Evolutionary conservation across 495 filamentous ascomycete species (phyloP).

Genomic region (Neurospora tetraspora): DNA sequence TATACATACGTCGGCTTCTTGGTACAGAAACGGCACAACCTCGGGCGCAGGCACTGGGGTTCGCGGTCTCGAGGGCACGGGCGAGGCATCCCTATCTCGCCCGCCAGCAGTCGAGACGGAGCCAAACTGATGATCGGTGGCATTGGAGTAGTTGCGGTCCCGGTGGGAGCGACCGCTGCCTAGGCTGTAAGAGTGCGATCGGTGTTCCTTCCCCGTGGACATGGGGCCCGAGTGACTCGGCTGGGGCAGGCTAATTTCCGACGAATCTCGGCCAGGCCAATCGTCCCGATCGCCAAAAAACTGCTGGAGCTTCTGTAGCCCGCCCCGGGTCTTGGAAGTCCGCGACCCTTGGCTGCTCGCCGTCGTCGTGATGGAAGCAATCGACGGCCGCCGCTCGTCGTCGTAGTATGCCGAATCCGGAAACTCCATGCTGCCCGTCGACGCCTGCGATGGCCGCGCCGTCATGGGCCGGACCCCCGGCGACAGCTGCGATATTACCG

Average conservation of each 20-base stretch:
- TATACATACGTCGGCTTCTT: constrained; percentile 64
- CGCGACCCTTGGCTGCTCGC: constrained; percentile 87
- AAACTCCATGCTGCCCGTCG: constrained; percentile 52
- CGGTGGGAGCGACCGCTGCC: constrained; percentile 40
- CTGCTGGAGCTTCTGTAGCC: constrained; percentile 64
- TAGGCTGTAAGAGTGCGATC: constrained; percentile 47
- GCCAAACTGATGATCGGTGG: constrained; percentile 32
- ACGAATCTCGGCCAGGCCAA: constrained; percentile 55
- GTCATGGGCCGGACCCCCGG: constrained; percentile 54
- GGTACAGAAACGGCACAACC: constrained; percentile 91
- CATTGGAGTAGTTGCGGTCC: constrained; percentile 69
- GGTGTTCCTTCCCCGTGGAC: constrained; percentile 37
- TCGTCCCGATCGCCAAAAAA: constrained; percentile 73
- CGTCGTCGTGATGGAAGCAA: constrained; percentile 74
- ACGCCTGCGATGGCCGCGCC: constrained; percentile 37
- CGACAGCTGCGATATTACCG: constrained; percentile 48
- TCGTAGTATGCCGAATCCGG: constrained; percentile 50
- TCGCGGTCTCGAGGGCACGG: constrained; percentile 58
- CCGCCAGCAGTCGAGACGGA: not conserved
- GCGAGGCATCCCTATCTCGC: constrained; percentile 50
- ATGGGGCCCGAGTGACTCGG: constrained; percentile 13
- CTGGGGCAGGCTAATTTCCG: constrained; percentile 59
- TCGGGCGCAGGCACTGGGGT: constrained; percentile 86
- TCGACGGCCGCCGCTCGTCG: constrained; percentile 77
- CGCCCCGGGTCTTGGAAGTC: constrained; percentile 55